Base-by-base conservation (phyloP, 192 early-diverging fungal genomes). In the Coemansia aciculifera region DNA sequence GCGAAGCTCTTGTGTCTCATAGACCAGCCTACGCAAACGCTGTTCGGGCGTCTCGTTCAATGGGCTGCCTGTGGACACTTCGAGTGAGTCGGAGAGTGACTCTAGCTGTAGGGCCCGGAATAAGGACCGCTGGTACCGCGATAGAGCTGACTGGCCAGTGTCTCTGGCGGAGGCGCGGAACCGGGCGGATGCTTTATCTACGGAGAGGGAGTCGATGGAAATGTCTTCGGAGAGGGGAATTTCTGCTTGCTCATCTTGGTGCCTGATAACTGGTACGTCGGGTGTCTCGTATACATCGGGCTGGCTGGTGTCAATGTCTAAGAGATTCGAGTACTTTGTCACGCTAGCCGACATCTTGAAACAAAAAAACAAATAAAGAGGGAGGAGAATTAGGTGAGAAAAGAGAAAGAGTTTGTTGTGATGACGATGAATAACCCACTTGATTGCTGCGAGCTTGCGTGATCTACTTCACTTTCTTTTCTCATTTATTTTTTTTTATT, bases 281-380 rank as follows among this genome's bases (percentile, higher is more conserved):
- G 89, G 81, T 9, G 94, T 94, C 65, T 96, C 93, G 73, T 90
- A 94, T 59, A 96, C 90, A 86, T 94, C 94, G 51, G 90, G 92
- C 54, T 82, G 79, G 48, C 67, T 72, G 15, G 68, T 61, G 69
- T 78, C 93, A 79, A 95, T 90, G 77, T 93, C 92, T 19, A 91
- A 91, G 29, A 94, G 84, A 43, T 86, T 85, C 51, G 87, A 78
- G 84, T 93, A 93, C 72, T 94, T 94, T 71, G 84, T 87, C 23
- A 74, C 66, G 51, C 65, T 52, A 32, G 71, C 62, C 15, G 71
- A 70, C 76, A 78, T 83, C 59, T 23, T 32, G 48, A 48, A 27
- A 15, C n/a, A 49, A 48, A 56, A 59, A n/a, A 63, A 51, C 2
- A 27, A 27, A 27, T 27, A 27, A 27, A 27, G 27, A 1, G 27